These are phyloP conservation scores for Myriosclerotinia curreyana DNA, from an alignment of 2,329 filamentous ascomycete species.

Conservation along the genomic window DNA sequence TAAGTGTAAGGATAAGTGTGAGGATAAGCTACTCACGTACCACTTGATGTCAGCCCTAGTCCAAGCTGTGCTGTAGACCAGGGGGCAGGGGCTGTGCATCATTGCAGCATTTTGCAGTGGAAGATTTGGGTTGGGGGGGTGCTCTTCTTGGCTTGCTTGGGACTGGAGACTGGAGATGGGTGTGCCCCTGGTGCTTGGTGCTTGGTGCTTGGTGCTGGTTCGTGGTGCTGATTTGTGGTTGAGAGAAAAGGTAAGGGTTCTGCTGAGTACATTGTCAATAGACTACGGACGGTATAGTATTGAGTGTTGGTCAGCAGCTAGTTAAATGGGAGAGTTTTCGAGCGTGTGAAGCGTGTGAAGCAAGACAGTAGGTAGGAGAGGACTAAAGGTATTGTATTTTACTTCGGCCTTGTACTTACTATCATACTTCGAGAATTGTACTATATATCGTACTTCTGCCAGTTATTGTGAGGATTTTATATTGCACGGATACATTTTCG, in stretches of 20 bases:
- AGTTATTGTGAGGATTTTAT: not conserved
- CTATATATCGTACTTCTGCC: conserved; percentile 7
- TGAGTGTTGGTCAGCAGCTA: conserved; percentile 1
- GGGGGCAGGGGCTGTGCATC: not conserved
- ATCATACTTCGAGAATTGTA: not conserved
- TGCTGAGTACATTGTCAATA: not conserved
- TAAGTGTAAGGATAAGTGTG: not conserved
- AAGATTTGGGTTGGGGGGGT: not conserved
- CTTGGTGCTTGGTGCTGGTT: not conserved
- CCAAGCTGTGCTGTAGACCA: not conserved
- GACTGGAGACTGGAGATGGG: not conserved
- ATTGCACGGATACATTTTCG: not conserved
- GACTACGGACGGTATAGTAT: not conserved
- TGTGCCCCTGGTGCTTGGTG: too few relatives aligned
- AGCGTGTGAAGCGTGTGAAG: not conserved
- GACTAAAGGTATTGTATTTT: not conserved
- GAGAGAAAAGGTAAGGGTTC: not conserved
- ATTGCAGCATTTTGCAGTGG: too few relatives aligned
- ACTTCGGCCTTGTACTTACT: not conserved
- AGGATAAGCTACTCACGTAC: not conserved
- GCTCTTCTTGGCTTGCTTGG: not conserved
- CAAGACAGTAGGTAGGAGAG: not conserved
- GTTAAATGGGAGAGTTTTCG: not conserved
- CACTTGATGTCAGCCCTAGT: not conserved
- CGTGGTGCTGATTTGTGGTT: not conserved